Evolutionary conservation across 805 yeast species (phyloP).

Genomic region (Starmerella stigmatis): DNA sequence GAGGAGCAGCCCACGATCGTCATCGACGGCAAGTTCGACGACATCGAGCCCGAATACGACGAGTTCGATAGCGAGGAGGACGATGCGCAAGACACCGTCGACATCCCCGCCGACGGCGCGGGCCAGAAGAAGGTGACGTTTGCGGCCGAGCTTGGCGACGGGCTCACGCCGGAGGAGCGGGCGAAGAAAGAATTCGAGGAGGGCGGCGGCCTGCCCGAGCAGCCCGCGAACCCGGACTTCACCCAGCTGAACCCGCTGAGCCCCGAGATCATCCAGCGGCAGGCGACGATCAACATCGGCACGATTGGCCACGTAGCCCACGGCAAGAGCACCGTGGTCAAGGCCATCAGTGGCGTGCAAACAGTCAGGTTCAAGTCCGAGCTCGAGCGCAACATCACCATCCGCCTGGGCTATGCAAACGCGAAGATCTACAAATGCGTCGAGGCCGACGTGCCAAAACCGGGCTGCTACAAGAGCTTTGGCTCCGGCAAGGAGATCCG

Average conservation of each 20-base stretch:
- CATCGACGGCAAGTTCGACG: conserved; percentile 51
- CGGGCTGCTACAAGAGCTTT: conserved; percentile 89
- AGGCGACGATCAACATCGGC: conserved; percentile 97
- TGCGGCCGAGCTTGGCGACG: conserved; percentile 47
- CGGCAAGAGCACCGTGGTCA: conserved; percentile 87
- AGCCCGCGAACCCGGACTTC: conserved; percentile 83
- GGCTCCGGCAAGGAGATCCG: conserved; percentile 88
- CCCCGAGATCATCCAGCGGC: conserved; percentile 88
- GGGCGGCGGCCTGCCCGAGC: conserved; percentile 97
- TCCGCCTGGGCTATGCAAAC: conserved; percentile 96
- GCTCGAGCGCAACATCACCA: conserved; percentile 96
- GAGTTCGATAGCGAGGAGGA: conserved; percentile 34
- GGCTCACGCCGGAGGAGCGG: conserved; percentile 56
- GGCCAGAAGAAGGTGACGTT: conserved; percentile 65
- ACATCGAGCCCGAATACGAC: conserved; percentile 35
- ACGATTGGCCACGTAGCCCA: conserved; percentile 91
- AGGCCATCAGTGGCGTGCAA: conserved; percentile 96
- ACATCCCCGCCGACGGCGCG: conserved; percentile 24
- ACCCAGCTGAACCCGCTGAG: conserved; percentile 71
- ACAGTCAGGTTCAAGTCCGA: conserved; percentile 99
- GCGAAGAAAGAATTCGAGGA: conserved; percentile 83
- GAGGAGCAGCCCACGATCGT: conserved; percentile 62
- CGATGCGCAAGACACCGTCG: conserved; percentile 25
- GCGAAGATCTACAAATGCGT: conserved; percentile 95
- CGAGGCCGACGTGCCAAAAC: conserved; percentile 76